Percentiles rank a stretch among this genome's conserved stretches.
Evolutionary conservation across 2,329 filamentous ascomycete species (phyloP).

Genomic region (Orbilia blumenaviensis): DNA sequence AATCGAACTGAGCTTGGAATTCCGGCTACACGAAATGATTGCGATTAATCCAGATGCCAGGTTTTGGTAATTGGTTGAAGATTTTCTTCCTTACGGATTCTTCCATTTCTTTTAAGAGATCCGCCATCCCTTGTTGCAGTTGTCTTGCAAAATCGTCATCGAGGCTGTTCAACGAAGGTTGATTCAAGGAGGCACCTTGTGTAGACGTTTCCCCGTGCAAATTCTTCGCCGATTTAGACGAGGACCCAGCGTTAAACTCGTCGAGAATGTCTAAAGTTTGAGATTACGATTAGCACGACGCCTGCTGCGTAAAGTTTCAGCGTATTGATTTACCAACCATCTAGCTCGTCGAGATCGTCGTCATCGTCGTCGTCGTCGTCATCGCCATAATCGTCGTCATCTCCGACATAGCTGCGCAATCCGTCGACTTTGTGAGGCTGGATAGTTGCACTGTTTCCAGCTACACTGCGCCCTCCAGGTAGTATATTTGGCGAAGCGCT

Average conservation of each 20-base stretch:
- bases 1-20: slow-evolving; percentile 81
- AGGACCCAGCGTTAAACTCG: slow-evolving; percentile 70
- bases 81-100: slow-evolving; percentile 66
- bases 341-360: slow-evolving; percentile 89
- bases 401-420: neutral
- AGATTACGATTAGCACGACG: neutral
- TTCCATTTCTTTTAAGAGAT: slow-evolving; percentile 77
- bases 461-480: neutral
- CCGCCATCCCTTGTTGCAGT: slow-evolving; percentile 89
- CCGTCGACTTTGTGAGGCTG: neutral
- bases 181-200: slow-evolving; percentile 43
- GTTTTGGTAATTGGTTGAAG: neutral
- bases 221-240: slow-evolving; percentile 22
- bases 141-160: slow-evolving; percentile 84
- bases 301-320: neutral
- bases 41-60: slow-evolving; percentile 4
- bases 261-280: slow-evolving; percentile 79
- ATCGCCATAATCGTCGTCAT: slow-evolving; percentile 60
- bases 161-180: slow-evolving; percentile 64
- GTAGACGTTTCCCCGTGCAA: slow-evolving; percentile 31
- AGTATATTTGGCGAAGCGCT: neutral
- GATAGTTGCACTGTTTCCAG: neutral
- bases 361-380: slow-evolving; percentile 88
- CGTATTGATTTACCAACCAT: slow-evolving; percentile 69
- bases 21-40: slow-evolving; percentile 63